Conservation (phyloP, 139 green algal species). For the Chlorokybus atmophyticus region DNA sequence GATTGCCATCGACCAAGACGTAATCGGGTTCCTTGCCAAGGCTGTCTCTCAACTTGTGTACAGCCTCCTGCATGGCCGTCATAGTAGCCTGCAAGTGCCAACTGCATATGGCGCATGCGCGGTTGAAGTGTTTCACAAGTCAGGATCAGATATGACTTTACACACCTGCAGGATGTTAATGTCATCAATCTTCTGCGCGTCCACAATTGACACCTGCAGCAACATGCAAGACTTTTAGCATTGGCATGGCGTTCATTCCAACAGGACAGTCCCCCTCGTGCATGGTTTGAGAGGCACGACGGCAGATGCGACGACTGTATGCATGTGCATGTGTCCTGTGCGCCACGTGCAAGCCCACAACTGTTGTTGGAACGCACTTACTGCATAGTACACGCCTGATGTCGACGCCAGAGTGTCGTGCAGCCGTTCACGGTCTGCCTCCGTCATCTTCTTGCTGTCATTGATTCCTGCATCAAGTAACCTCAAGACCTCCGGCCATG, state of each 20-base stretch:
- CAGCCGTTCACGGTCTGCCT: constrained; percentile 46
- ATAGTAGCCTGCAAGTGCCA: constrained; percentile 28
- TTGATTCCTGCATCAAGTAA: constrained; percentile 24
- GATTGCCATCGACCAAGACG: constrained; percentile 33
- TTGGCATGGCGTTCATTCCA: too few relatives aligned
- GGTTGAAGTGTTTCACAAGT: too few relatives aligned
- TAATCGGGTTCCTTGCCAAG: constrained; percentile 28
- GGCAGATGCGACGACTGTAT: too few relatives aligned
- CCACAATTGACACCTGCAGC: constrained; percentile 44
- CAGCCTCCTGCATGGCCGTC: constrained; percentile 16
- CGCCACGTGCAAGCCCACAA: too few relatives aligned
- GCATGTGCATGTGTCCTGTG: too few relatives aligned
- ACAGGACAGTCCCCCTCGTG: too few relatives aligned
- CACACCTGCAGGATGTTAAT: constrained; percentile 79
- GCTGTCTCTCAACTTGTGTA: constrained; percentile 1
- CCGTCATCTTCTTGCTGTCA: constrained; percentile 64
- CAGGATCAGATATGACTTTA: too few relatives aligned
- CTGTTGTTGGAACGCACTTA: neutral
- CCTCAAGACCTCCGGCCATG: too few relatives aligned
- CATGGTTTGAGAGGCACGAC: too few relatives aligned
- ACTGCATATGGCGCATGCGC: neutral
- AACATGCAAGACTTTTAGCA: neutral
- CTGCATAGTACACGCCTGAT: constrained; percentile 6
- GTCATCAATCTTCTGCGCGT: constrained; percentile 55
- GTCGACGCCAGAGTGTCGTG: constrained; percentile 23